Conservation (phyloP, 805 yeast species). For the Citeromyces nyonsensis region DNA sequence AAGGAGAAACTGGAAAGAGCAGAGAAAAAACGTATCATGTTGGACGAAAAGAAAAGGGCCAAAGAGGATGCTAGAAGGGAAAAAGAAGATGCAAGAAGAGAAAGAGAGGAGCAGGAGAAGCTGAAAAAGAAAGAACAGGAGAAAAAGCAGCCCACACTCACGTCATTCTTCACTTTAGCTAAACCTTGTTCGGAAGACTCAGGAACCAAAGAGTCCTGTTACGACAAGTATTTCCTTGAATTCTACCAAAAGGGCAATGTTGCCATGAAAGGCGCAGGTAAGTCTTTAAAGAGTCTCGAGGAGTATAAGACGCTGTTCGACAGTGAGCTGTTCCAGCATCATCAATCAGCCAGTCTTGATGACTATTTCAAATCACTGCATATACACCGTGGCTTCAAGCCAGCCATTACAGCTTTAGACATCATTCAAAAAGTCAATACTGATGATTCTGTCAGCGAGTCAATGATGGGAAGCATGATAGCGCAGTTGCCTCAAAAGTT, state of each 20-base stretch:
- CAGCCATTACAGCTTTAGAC: constrained; percentile 9
- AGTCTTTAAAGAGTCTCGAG: neutral
- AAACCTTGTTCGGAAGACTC: neutral
- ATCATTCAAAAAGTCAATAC: constrained; percentile 15
- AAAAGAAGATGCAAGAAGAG: constrained; percentile 1
- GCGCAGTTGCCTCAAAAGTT: constrained; percentile 17
- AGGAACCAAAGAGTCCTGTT: neutral
- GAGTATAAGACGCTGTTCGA: neutral
- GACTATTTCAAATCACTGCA: neutral
- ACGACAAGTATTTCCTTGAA: constrained; percentile 15
- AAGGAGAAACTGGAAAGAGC: constrained; percentile 11
- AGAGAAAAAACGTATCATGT: constrained; percentile 7
- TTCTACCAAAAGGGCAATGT: constrained; percentile 21
- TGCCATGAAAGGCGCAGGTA: constrained; percentile 6
- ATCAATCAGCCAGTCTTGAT: neutral
- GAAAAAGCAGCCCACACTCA: constrained; percentile 8
- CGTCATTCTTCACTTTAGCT: constrained; percentile 12
- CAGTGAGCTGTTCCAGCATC: neutral
- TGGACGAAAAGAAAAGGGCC: constrained; percentile 8
- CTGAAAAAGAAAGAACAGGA: constrained; percentile 6
- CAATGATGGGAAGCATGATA: constrained; percentile 13
- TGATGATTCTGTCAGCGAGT: constrained; percentile 13
- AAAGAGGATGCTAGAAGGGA: neutral
- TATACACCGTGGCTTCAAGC: neutral
- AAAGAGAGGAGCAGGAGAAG: constrained; percentile 6